Evolutionary conservation across 768 basidiomycete genomes (phyloP).

Genomic region (Macrolepiota fuliginosa): DNA sequence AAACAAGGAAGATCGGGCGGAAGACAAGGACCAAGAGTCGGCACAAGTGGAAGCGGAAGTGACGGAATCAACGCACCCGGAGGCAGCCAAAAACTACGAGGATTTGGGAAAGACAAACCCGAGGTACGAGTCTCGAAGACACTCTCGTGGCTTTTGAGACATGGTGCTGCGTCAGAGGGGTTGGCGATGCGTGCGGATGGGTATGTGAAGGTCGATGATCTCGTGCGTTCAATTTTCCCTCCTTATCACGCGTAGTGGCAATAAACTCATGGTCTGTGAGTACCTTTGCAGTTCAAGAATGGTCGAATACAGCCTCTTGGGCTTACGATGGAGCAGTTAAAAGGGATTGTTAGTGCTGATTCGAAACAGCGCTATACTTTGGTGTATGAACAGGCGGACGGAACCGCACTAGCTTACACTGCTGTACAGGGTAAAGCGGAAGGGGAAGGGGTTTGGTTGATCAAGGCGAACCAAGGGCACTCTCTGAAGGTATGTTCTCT

Average conservation of each 20-base stretch:
- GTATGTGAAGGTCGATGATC: constrained; percentile 75
- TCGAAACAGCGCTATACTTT: constrained; percentile 66
- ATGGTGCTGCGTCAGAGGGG: constrained; percentile 48
- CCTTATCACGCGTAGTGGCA: neutral
- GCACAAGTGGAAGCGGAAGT: too few species aligned
- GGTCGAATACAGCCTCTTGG: constrained; percentile 61
- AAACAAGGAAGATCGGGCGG: too few species aligned
- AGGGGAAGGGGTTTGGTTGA: constrained; percentile 65
- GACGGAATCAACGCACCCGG: too few species aligned
- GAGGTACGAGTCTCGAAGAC: too few species aligned
- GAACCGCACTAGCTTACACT: constrained; percentile 10
- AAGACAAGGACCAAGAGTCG: too few species aligned
- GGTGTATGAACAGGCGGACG: constrained; percentile 39
- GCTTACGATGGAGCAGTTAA: constrained; percentile 50
- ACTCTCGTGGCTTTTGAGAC: too few species aligned
- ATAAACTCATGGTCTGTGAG: neutral
- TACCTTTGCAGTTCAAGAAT: neutral
- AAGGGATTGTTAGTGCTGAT: constrained; percentile 66
- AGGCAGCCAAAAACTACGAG: too few species aligned
- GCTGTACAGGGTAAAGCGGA: constrained; percentile 17
- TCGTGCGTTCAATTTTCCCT: constrained; percentile 52
- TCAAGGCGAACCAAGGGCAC: constrained; percentile 90
- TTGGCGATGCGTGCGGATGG: constrained; percentile 81
- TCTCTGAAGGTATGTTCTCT: constrained; percentile 62
- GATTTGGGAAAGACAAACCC: too few species aligned